Evolutionary conservation across 2,329 filamentous ascomycete species (phyloP), one percentile per base, ranked within the genome.

Genomic region (Penicillium janthinellum): DNA sequence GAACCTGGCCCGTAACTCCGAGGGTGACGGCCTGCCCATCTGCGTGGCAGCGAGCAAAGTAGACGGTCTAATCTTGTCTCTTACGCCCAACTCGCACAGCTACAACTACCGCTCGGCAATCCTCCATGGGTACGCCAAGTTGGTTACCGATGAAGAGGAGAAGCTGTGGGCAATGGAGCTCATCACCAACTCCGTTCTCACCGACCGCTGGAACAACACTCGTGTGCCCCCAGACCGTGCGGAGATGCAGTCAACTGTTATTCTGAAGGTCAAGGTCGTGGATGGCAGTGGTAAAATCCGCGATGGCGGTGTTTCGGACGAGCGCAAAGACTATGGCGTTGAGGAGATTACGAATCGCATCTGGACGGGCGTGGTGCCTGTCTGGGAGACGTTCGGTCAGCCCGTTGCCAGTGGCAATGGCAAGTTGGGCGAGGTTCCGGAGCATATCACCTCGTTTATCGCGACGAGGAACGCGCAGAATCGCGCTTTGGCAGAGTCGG

Each of bases 31-130:
- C 10, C 75, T 96, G 20, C 90, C 91, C 1, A 78, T 96, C 44
- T 89, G 86, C 70, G 81, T 95, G 37, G 84, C 88, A 22, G 90
- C 90, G 1, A 90, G 87, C 48, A 87, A 89, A 71, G 78, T 96
- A 41, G 91, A 96, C 77, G 92, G 91, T 41, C 80, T 95, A 54
- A 87, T 96, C 8, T 85, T 96, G 35, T 85, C 90, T 20, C 83
- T 96, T 14, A 92, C 91, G 0, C 90, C 91, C 12, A 90, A 91
- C 79, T 86, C 85, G 60, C 91, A 96, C 80, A 90, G 86, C 78
- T 93, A 91, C 81, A 94, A 96, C 80, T 96, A 95, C 79, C 90
- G 91, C 63, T 91, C 88, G 41, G 90, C 90, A 11, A 80, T 92
- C 8, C 81, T 95, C 12, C 92, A 94, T 70, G 92, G 92, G 1